Evolutionary conservation across 2,329 filamentous ascomycete genomes (phyloP), one percentile per base, ranked within the genome.

Genomic region (Ophiostoma novo-ulmi): DNA sequence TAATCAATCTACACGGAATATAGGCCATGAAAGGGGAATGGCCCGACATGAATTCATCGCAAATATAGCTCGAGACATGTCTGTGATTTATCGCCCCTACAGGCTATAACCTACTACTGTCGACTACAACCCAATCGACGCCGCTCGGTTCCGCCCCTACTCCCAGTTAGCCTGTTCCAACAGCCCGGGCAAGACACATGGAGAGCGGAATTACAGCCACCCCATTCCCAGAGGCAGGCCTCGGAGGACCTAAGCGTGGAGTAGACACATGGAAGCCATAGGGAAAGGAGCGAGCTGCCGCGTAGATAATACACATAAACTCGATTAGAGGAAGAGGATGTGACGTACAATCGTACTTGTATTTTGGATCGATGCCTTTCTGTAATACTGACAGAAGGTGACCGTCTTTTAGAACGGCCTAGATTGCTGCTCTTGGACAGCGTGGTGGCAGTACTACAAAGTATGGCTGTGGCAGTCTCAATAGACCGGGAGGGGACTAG

Each of bases 111-210:
- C 14, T 48, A 48, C 44, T 4, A 31, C 31, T 31, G 31, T 31
- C 31, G 31, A 31, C 31, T 35, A 31, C 26, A 48, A 17, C 44
- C 13, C 17, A 44, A 44, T 61, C 14, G 26, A 22, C 26, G 14
- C 44, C 44, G 22, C 26, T 31, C 58, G 58, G 58, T 63, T 63
- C 58, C 58, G 58, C 58, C 58, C 52, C 58, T 63, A 63, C 58
- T 35, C 58, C 58, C 26, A 63, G 26, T 52, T 63, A 63, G 58
- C 14, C 26, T 35, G 58, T 35, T 63, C 58, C 58, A 63, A 63
- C 58, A 14, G 26, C 26, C 26, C 58, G 38, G 55, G 38, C 31
- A 36, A 39, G 35, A 69, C 39, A 41, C 52, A 61, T 63, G 48
- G 67, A 26, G 58, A 35, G 58, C 58, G 58, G 58, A 63, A 61